phyloP scores from a whole-genome alignment of 2,329 filamentous ascomycete genomes.

The Pseudofabraea citricarpa region DNA sequence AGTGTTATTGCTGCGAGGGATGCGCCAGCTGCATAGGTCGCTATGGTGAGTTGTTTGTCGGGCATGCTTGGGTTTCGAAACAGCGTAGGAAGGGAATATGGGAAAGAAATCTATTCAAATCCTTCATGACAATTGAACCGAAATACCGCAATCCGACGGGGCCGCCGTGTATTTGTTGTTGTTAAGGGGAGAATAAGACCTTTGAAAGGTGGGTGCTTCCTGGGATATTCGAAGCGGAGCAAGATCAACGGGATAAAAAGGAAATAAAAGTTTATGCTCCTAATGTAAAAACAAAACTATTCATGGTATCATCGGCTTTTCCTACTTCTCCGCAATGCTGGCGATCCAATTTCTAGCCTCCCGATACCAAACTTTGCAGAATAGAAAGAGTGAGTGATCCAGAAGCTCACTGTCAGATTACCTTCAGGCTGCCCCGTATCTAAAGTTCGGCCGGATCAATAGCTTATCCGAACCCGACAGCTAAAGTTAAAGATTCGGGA shows the following conservation, averaged over 20 bases:
- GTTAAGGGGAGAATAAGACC: background rate
- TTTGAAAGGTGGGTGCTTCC: conserved; percentile 2
- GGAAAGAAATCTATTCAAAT: background rate
- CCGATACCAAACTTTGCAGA: no score
- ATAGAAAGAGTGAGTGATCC: no score
- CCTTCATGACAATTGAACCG: background rate
- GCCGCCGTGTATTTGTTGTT: background rate
- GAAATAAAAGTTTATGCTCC: background rate
- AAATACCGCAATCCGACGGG: background rate
- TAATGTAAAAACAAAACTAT: background rate
- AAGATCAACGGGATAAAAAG: background rate
- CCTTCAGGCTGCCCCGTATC: no score
- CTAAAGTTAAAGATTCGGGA: no score
- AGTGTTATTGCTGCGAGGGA: conserved; percentile 92
- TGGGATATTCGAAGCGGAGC: background rate
- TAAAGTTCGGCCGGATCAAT: no score
- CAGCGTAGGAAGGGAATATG: background rate
- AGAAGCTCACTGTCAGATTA: no score
- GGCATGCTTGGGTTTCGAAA: conserved; percentile 52
- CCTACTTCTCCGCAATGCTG: no score
- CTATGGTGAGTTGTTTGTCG: conserved; percentile 76
- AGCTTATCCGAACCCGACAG: no score
- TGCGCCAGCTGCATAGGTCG: conserved; percentile 90
- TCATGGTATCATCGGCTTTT: no score
- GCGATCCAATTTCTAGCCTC: no score